Evolutionary conservation across 2,329 filamentous ascomycete genomes (phyloP).

Genomic region (Bipolaris bicolor): DNA sequence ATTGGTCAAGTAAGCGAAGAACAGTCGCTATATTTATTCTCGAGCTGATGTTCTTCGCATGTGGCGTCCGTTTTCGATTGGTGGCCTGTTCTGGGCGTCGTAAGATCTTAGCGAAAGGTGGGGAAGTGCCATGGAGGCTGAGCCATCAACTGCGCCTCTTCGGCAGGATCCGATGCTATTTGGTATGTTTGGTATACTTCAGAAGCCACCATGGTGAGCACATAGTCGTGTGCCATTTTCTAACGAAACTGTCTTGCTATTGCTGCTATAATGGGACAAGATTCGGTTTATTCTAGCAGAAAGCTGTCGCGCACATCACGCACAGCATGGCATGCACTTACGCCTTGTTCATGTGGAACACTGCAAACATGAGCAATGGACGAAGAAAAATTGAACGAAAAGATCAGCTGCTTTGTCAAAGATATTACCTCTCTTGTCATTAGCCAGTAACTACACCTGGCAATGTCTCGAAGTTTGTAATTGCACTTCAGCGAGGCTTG

Average conservation of each 20-base stretch:
- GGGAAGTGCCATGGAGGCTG: conserved; percentile 2
- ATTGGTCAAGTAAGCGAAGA: conserved; percentile 2
- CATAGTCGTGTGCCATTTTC: not conserved
- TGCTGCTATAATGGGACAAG: not conserved
- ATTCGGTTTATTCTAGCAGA: not conserved
- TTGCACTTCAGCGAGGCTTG: no score
- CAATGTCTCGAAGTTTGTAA: no score
- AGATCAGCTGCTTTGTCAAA: no score
- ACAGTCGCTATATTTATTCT: conserved; percentile 1
- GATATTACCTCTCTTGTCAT: no score
- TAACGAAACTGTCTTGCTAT: not conserved
- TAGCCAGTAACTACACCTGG: no score
- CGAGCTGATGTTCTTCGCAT: conserved; percentile 1
- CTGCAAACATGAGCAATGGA: not conserved
- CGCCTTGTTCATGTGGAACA: no score
- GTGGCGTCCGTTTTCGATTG: not conserved
- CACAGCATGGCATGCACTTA: no score
- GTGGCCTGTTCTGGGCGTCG: not conserved
- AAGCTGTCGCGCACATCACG: not conserved
- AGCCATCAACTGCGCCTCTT: not conserved
- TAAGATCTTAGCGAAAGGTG: conserved; percentile 4
- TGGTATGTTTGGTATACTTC: not conserved
- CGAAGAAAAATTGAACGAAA: no score
- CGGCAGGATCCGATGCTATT: not conserved
- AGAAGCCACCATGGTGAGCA: not conserved